Percentiles rank a stretch among this genome's conserved stretches.
Evolutionary conservation across 208 protist species (phyloP).

Genomic region (Lotmaria passim): DNA sequence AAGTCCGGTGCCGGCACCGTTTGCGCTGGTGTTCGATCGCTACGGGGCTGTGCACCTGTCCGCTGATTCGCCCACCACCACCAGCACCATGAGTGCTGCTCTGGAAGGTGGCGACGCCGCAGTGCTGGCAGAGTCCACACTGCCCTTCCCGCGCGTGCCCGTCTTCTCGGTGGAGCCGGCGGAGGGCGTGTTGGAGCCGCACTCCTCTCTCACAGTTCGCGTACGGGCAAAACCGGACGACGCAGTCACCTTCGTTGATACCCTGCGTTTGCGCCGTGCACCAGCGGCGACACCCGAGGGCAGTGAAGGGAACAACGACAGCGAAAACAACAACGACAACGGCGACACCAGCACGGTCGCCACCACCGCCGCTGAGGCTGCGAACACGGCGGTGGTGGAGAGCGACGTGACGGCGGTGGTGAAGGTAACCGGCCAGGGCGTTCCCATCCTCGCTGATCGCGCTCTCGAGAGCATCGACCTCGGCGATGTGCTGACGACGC

Average conservation of each 20-base stretch:
- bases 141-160: constrained; percentile 26
- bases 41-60: constrained; percentile 3
- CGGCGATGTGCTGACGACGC: constrained; percentile 91
- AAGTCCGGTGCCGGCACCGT: constrained; percentile 80
- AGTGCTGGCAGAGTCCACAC: background rate
- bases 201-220: constrained; percentile 52
- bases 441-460: constrained; percentile 80
- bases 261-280: constrained; percentile 58
- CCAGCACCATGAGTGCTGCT: background rate
- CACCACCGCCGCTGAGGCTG: too few relatives aligned
- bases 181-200: constrained; percentile 67
- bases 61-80: constrained; percentile 10
- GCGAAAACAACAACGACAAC: background rate
- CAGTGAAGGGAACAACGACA: background rate
- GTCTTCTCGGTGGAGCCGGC: constrained; percentile 53
- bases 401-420: constrained; percentile 45
- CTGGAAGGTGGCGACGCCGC: background rate
- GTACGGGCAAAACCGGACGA: constrained; percentile 89
- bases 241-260: constrained; percentile 81
- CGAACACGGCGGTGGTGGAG: constrained; percentile 23
- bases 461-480: constrained; percentile 72
- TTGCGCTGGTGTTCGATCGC: constrained; percentile 35
- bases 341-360: too few relatives aligned
- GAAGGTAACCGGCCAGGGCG: constrained; percentile 87
- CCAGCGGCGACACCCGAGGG: background rate